Base-by-base conservation (phyloP, 495 filamentous ascomycete species). In the Bryoglossum gracile region DNA sequence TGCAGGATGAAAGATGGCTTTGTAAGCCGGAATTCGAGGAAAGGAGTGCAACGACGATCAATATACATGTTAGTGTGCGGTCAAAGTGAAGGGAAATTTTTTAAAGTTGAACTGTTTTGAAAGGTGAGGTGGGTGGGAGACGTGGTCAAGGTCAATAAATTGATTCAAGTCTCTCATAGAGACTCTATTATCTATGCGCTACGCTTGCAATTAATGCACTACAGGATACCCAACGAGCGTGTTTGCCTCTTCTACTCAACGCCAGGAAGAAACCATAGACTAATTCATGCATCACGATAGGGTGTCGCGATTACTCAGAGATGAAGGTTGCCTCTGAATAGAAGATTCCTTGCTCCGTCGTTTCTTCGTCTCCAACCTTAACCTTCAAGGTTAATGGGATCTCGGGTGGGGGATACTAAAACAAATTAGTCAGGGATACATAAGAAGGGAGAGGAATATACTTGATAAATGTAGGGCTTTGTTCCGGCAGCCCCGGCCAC, bases 381-480 rank as follows among this genome's bases (percentile, higher is more conserved):
- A 95, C 56, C 68, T 89, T 89, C 34, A 97, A 66, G 5, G 79
- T 76, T 33, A 87, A 66, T 61, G 70, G 65, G 14, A 50, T 59
- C 48, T 65, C 64, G 37, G 73, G 65, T 16, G 85, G 83, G 1
- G 71, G 71, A 64, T 79, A 94, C 84, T 91, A 41, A 10, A 54
- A 26, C n/a, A 10, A 30, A 33, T 59, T 70, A 56, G 67, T 62
- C 33, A 41, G 10, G 1, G 44, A 32, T 43, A 51, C 24, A 14
- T 32, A 22, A 43, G 24, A 32, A 37, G 10, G 40, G 32, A 30
- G 25, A 19, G 30, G 9, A 11, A 60, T 72, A 34, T 60, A 91
- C 89, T 78, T 95, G 91, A 70, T 95, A 98, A 61, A 98, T 96
- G 63, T 95, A 98, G 8, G 92, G 94, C 69, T 86, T 88, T 17